phyloP scores from a whole-genome alignment of 2,329 filamentous ascomycete species.

The Teratosphaeria destructans region DNA sequence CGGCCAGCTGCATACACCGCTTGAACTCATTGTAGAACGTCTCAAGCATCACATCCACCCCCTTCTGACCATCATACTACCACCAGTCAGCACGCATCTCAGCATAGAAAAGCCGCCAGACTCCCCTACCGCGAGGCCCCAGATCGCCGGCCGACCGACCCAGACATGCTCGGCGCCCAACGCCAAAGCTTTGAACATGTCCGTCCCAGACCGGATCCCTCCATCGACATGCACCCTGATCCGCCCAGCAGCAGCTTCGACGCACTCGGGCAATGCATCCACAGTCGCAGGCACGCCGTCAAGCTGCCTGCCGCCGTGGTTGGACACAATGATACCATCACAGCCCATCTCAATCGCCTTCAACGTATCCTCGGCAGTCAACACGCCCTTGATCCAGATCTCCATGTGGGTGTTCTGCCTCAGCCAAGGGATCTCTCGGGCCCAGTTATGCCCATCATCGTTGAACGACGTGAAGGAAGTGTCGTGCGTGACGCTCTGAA shows the following conservation, averaged over 20 bases:
- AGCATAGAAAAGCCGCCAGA: background rate
- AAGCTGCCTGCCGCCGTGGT: slow-evolving; percentile 46
- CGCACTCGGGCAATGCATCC: slow-evolving; percentile 36
- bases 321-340: slow-evolving; percentile 37
- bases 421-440: slow-evolving; percentile 38
- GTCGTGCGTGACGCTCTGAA: slow-evolving; percentile 21
- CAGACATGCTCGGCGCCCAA: slow-evolving; percentile 42
- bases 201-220: slow-evolving; percentile 45
- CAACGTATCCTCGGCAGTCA: slow-evolving; percentile 31
- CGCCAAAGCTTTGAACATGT: slow-evolving; percentile 48
- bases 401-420: slow-evolving; percentile 38
- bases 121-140: slow-evolving; percentile 36
- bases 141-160: slow-evolving; percentile 39
- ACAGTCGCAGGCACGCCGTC: slow-evolving; percentile 46
- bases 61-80: slow-evolving; percentile 28
- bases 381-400: slow-evolving; percentile 37
- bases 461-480: slow-evolving; percentile 19
- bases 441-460: slow-evolving; percentile 21
- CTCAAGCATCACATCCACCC: slow-evolving; percentile 32
- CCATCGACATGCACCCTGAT: slow-evolving; percentile 54
- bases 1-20: slow-evolving; percentile 28
- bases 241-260: slow-evolving; percentile 31
- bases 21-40: slow-evolving; percentile 24
- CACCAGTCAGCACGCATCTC: slow-evolving; percentile 2
- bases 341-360: slow-evolving; percentile 34